phyloP scores from a whole-genome alignment of 2,329 filamentous ascomycete genomes.

The Decorospora gaudefroyi region DNA sequence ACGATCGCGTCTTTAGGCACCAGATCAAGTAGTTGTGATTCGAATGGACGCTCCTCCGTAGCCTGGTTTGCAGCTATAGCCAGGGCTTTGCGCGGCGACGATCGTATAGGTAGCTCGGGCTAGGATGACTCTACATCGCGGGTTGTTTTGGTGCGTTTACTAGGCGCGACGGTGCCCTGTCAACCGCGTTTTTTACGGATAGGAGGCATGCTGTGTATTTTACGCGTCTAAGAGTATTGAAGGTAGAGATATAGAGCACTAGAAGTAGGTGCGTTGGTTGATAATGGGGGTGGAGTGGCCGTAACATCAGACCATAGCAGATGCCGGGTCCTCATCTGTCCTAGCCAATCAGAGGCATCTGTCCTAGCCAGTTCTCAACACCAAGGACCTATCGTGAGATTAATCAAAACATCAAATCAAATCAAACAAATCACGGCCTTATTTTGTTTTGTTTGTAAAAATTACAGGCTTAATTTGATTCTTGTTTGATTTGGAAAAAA shows the following conservation, averaged over 20 bases:
- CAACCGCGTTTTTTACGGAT: neutral
- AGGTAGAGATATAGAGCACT: neutral
- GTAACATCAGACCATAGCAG: too few species aligned
- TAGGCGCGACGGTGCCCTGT: neutral
- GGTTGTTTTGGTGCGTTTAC: neutral
- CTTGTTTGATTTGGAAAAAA: constrained; percentile 38
- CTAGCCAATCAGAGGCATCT: too few species aligned
- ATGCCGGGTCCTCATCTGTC: too few species aligned
- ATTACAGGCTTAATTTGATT: constrained; percentile 6
- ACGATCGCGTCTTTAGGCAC: neutral
- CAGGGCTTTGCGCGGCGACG: neutral
- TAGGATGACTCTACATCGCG: neutral
- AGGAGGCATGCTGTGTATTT: neutral
- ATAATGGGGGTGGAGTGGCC: too few species aligned
- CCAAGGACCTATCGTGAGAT: too few species aligned
- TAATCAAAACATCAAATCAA: neutral
- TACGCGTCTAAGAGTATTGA: neutral
- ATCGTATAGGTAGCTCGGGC: neutral
- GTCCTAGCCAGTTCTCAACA: too few species aligned
- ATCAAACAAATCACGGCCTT: neutral
- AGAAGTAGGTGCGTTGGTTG: neutral
- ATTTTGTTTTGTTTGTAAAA: neutral
- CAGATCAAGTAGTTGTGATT: neutral
- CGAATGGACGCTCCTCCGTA: neutral
- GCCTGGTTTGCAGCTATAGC: neutral